Evolutionary conservation across 2,329 filamentous ascomycete genomes (phyloP).

Genomic region (Blastomyces parvus): DNA sequence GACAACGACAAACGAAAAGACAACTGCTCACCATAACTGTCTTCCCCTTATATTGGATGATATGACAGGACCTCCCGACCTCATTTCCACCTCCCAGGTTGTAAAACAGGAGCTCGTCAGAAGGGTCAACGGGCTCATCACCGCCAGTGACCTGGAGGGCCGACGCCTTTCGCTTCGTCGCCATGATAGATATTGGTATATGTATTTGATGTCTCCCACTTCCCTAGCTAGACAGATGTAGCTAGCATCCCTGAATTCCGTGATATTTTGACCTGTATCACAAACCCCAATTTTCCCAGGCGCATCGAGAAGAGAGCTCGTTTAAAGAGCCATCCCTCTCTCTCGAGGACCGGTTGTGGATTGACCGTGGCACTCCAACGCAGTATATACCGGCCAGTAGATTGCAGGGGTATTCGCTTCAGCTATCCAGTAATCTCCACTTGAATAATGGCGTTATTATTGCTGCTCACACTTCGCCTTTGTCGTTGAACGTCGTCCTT

Average conservation of each 20-base stretch:
- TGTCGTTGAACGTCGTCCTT: background rate
- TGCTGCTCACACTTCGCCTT: background rate
- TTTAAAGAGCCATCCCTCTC: background rate
- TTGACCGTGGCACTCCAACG: background rate
- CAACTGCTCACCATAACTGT: slow-evolving; percentile 78
- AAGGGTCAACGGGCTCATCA: slow-evolving; percentile 83
- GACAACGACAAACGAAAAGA: background rate
- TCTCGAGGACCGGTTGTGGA: background rate
- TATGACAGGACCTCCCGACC: slow-evolving; percentile 93
- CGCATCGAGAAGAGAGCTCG: background rate
- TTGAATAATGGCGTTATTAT: background rate
- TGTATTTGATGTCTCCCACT: background rate
- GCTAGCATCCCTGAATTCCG: background rate
- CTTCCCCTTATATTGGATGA: slow-evolving; percentile 98
- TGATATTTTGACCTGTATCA: background rate
- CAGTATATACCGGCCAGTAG: background rate
- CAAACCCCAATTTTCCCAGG: background rate
- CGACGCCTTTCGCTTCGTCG: slow-evolving; percentile 82
- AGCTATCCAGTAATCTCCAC: background rate
- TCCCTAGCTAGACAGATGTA: background rate
- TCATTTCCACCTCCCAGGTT: slow-evolving; percentile 94
- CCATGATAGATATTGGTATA: slow-evolving; percentile 49
- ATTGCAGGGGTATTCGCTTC: background rate
- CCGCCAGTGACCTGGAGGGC: slow-evolving; percentile 56
- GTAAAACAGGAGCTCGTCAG: slow-evolving; percentile 89